Conservation (phyloP, 1,284 basidiomycete species). For the Golubevia pallescens region DNA sequence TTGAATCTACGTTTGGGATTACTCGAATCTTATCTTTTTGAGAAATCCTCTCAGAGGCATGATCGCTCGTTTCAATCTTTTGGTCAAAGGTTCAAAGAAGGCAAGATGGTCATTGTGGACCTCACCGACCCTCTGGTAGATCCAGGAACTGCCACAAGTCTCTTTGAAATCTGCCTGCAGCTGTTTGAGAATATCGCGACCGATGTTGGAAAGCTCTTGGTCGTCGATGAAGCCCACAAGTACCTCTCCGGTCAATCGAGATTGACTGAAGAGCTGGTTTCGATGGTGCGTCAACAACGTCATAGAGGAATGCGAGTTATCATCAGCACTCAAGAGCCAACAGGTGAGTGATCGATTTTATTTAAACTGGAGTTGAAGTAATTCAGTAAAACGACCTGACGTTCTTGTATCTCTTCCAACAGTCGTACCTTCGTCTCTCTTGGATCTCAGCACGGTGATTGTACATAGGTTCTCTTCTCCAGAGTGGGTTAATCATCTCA, state of each 20-base stretch:
- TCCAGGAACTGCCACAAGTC: conserved; percentile 1
- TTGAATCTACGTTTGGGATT: conserved; percentile 10
- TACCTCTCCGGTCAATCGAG: conserved; percentile 6
- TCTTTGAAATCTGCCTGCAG: conserved; percentile 13
- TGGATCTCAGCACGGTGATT: conserved; percentile 8
- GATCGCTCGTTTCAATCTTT: not conserved
- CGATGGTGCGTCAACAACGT: conserved; percentile 15
- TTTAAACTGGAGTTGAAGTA: too few species aligned
- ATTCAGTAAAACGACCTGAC: too few species aligned
- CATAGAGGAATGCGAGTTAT: conserved; percentile 15
- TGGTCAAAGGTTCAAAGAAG: conserved; percentile 8
- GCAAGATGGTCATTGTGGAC: conserved; percentile 11
- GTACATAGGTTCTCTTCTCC: conserved; percentile 14
- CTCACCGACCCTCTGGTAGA: conserved; percentile 15
- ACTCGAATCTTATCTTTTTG: conserved; percentile 12
- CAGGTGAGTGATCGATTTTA: not conserved
- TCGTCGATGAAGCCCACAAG: conserved; percentile 16
- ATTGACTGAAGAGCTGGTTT: conserved; percentile 8
- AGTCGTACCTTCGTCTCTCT: conserved; percentile 9
- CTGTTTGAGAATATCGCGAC: conserved; percentile 7
- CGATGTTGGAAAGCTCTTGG: conserved; percentile 12
- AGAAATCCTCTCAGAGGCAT: not conserved
- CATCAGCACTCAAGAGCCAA: conserved; percentile 14
- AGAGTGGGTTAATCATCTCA: conserved; percentile 11
- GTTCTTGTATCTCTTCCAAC: not conserved